phyloP scores from a whole-genome alignment of 2,329 filamentous ascomycete species.

The Pyricularia pennisetigena region DNA sequence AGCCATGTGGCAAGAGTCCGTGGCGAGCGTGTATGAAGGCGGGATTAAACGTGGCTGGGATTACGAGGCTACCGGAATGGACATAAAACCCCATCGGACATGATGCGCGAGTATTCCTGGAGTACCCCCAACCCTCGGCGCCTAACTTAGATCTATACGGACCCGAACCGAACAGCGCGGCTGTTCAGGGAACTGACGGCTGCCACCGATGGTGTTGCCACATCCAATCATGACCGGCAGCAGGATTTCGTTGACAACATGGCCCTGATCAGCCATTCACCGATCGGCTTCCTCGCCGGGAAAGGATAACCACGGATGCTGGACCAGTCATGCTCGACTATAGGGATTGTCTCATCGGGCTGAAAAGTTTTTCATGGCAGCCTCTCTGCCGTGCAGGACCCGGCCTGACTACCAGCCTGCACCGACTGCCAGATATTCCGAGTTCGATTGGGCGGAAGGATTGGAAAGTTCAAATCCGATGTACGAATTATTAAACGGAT shows the following conservation, averaged over 20 bases:
- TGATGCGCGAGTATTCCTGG: background rate
- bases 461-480: background rate
- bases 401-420: background rate
- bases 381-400: background rate
- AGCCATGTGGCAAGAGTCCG: constrained; percentile 65
- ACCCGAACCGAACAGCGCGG: background rate
- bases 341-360: background rate
- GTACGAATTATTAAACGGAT: background rate
- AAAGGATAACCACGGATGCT: background rate
- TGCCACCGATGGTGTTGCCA: background rate
- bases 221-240: background rate
- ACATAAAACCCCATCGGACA: background rate
- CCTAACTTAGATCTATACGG: background rate
- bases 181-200: background rate
- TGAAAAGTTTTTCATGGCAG: background rate
- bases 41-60: constrained; percentile 55
- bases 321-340: background rate
- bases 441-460: background rate
- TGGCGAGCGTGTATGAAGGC: constrained; percentile 58
- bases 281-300: background rate
- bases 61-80: constrained; percentile 26
- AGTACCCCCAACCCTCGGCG: background rate
- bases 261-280: background rate
- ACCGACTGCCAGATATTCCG: background rate
- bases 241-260: background rate